These are phyloP conservation scores for Stentor roeselii DNA, from an alignment of 73 alveolate genomes.

Conservation along the genomic window DNA sequence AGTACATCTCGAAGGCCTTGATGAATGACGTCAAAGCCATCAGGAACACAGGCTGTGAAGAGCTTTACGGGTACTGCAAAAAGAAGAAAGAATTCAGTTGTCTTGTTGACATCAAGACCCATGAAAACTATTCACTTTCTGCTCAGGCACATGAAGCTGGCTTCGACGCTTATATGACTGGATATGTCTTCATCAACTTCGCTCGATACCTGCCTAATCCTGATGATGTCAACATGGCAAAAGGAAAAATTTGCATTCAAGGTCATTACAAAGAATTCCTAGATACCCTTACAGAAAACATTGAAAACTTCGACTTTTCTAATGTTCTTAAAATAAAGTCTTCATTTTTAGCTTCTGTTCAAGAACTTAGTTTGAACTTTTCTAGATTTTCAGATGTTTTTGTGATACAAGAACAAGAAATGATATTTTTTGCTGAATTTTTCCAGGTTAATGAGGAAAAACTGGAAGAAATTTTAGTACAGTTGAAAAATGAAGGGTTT, in stretches of 20 bases:
- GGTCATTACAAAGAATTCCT: neutral
- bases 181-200: slow-evolving; percentile 36
- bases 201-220: slow-evolving; percentile 31
- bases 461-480: neutral
- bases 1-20: neutral
- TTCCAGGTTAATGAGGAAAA: neutral
- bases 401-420: neutral
- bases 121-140: neutral
- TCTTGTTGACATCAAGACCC: neutral
- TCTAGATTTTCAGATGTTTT: neutral
- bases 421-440: neutral
- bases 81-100: slow-evolving; percentile 14
- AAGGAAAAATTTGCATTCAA: neutral
- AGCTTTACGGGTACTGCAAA: slow-evolving; percentile 27
- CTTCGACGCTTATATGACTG: slow-evolving; percentile 77
- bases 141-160: slow-evolving; percentile 63
- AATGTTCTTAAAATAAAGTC: neutral
- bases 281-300: neutral
- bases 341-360: neutral
- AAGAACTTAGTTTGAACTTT: too few species aligned
- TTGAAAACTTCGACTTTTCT: neutral
- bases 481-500: neutral
- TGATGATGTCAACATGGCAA: neutral
- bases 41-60: neutral
- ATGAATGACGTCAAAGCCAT: neutral